A percentile compares a stretch with the other conserved stretches of the same genome.
These are phyloP conservation scores for Tolypocladium guangdongense DNA, from an alignment of 2,329 filamentous ascomycete species.

Conservation along the genomic window DNA sequence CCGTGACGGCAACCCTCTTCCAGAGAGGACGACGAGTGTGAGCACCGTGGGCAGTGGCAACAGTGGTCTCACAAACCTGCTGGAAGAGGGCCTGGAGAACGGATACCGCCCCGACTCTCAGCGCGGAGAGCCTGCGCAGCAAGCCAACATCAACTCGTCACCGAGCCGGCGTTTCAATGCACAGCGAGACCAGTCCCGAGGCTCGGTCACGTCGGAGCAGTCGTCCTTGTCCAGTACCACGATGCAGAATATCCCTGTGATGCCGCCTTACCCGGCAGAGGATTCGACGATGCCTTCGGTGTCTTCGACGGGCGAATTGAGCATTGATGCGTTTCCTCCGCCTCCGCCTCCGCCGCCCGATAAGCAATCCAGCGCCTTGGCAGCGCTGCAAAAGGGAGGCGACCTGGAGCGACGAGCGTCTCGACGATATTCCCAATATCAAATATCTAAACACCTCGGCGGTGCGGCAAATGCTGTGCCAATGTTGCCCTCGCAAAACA, in stretches of 20 bases:
- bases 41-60: conserved; percentile 47
- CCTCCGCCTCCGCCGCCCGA: conserved; percentile 58
- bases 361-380: conserved; percentile 79
- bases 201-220: conserved; percentile 43
- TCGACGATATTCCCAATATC: conserved; percentile 87
- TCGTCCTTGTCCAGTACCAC: conserved; percentile 63
- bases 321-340: conserved; percentile 57
- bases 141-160: conserved; percentile 25
- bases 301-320: conserved; percentile 31
- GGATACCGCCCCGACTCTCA: conserved; percentile 34
- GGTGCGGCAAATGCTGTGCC: conserved; percentile 72
- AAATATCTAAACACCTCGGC: conserved; percentile 89
- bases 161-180: conserved; percentile 36
- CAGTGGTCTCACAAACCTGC: conserved; percentile 42
- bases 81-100: conserved; percentile 49
- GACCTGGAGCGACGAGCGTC: conserved; percentile 89
- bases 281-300: conserved; percentile 38
- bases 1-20: conserved; percentile 32
- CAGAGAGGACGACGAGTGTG: conserved; percentile 44
- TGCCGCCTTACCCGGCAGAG: conserved; percentile 60
- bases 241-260: conserved; percentile 65
- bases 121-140: conserved; percentile 15
- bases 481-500: conserved; percentile 73
- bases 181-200: conserved; percentile 39
- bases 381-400: conserved; percentile 81